Evolutionary conservation across 2,329 filamentous ascomycete genomes (phyloP).

Genomic region (Claviceps sp.): DNA sequence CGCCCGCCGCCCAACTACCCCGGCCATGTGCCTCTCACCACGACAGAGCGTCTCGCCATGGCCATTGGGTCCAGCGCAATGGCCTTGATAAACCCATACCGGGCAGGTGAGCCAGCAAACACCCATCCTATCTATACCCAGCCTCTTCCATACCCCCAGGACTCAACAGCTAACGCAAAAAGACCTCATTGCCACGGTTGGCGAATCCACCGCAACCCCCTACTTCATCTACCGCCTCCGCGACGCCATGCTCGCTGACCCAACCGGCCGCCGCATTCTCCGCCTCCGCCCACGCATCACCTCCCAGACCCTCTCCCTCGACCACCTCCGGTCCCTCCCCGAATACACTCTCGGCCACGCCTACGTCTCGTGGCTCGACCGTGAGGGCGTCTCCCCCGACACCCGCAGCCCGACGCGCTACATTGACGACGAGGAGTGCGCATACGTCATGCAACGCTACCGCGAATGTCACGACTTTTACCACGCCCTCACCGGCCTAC

Average conservation of each 20-base stretch:
- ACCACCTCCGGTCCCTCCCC: conserved; percentile 58
- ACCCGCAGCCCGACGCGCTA: conserved; percentile 73
- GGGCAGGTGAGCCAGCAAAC: conserved; percentile 44
- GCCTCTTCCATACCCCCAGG: too few species aligned
- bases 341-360: conserved; percentile 62
- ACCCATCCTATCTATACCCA: not conserved
- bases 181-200: conserved; percentile 92
- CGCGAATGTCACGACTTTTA: conserved; percentile 97
- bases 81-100: conserved; percentile 60
- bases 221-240: conserved; percentile 91
- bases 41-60: conserved; percentile 60
- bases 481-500: conserved; percentile 83
- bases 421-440: conserved; percentile 89
- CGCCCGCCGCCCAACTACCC: conserved; percentile 80
- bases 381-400: conserved; percentile 85
- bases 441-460: conserved; percentile 97
- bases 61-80: conserved; percentile 50
- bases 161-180: not conserved
- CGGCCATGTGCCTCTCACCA: conserved; percentile 80
- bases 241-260: conserved; percentile 72
- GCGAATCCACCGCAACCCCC: conserved; percentile 85
- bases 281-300: conserved; percentile 81
- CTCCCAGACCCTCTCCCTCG: conserved; percentile 54
- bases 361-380: conserved; percentile 85
- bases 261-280: conserved; percentile 82